A percentile compares a stretch with the other conserved stretches of the same genome.
phyloP scores from a whole-genome alignment of 352 stramenopile genomes.

The Globisporangium paroecandrum region DNA sequence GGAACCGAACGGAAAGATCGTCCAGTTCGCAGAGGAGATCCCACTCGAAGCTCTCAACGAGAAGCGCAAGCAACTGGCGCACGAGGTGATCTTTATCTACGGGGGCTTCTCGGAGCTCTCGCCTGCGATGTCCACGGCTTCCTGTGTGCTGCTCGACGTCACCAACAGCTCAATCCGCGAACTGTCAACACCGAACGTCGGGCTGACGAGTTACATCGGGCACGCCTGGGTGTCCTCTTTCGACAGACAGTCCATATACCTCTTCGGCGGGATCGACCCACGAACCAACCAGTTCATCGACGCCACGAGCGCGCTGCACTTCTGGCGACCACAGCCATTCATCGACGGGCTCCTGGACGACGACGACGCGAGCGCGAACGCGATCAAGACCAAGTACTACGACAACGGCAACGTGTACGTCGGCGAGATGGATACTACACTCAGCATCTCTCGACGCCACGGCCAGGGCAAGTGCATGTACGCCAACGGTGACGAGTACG shows the following conservation, averaged over 20 bases:
- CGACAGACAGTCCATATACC: slow-evolving; percentile 47
- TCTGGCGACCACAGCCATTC: slow-evolving; percentile 52
- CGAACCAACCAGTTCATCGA: slow-evolving; percentile 30
- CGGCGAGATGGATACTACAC: slow-evolving; percentile 42
- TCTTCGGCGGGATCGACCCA: slow-evolving; percentile 52
- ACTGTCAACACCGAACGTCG: slow-evolving; percentile 28
- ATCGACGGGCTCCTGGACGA: slow-evolving; percentile 25
- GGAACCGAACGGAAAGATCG: slow-evolving; percentile 17
- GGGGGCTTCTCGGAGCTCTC: slow-evolving; percentile 44
- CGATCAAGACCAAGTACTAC: slow-evolving; percentile 44
- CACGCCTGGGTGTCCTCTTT: slow-evolving; percentile 34
- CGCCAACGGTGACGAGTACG: slow-evolving; percentile 50
- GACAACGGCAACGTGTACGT: slow-evolving; percentile 71
- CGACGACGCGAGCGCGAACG: slow-evolving; percentile 25
- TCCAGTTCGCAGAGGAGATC: slow-evolving; percentile 20
- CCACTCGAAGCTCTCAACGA: slow-evolving; percentile 16
- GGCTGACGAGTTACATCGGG: slow-evolving; percentile 39
- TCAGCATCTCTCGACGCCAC: slow-evolving; percentile 27
- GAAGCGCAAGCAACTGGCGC: not conserved
- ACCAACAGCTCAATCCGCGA: slow-evolving; percentile 25
- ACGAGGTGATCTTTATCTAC: slow-evolving; percentile 46
- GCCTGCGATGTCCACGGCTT: slow-evolving; percentile 20
- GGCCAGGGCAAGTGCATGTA: slow-evolving; percentile 67
- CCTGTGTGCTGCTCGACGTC: slow-evolving; percentile 43
- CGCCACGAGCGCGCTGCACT: slow-evolving; percentile 44